Base-by-base conservation (phyloP, 345 rosid genomes). In the Microthlaspi erraticum region DNA sequence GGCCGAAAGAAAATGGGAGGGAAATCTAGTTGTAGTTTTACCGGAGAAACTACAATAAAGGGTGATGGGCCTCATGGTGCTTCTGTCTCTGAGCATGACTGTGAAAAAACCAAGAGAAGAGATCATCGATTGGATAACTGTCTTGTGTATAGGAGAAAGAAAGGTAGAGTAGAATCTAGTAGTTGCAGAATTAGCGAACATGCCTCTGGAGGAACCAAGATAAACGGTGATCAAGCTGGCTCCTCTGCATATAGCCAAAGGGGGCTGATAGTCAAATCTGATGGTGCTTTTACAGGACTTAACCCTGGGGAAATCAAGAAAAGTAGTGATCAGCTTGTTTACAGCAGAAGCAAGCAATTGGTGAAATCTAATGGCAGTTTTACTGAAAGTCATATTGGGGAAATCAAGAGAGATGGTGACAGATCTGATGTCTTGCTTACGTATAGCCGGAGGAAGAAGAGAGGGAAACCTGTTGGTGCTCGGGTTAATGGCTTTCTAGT, bases 361-460 rank as follows among this genome's bases (percentile, higher is more conserved):
- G 68, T 67, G 55, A 71, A 71, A 32, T 45, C 73, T 72, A 39
- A 49, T 68, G 74, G 75, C 57, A 70, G 46, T 56, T 61, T 65
- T 68, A 63, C 83, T 58, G 77, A 65, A 42, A 60, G 66, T 66
- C 67, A 32, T 50, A 78, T 70, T 46, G 44, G 33, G 56, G 61
- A 74, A 57, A 62, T 74, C 45, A 83, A 74, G 83, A 80, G 73
- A 76, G 75, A 66, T 20, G 72, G 71, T 39, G 82, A 75, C 66
- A 61, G 12, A 45, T 68, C 74, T 61, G 16, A 64, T 42, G 71
- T 20, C 42, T 64, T 76, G 41, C 71, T 70, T 70, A 10, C 26
- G 42, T 76, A 76, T 64, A 66, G 58, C 66, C 83, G 98, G 77
- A 83, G 87, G 64, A 78, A 75, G 49, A 78, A 89, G 73, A 83